Base-by-base conservation (phyloP, 2,329 filamentous ascomycete genomes). In the Davidsoniella australis region DNA sequence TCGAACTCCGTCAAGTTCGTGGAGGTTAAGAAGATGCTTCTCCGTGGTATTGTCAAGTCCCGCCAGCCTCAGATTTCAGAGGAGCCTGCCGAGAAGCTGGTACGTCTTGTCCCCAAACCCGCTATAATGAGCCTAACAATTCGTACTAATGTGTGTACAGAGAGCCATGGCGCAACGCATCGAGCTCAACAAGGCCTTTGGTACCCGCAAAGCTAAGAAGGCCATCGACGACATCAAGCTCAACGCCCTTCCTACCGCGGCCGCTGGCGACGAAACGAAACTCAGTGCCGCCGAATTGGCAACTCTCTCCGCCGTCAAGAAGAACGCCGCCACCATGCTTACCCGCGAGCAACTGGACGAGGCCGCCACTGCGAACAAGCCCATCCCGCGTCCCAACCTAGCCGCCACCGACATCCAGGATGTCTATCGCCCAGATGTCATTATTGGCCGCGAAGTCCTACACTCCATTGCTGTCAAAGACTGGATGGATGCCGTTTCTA, bases 121-220 rank as follows among this genome's bases (percentile, higher is more conserved):
- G 18, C 23, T 4, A 37, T 26, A 9, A 18, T 4, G 10, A 9
- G 6, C 9, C 9, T 9, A 38, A 5, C 6, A 24, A 20, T 18
- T 4, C 29, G 12, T 56, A 37, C 56, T 60, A 56, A 62, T 60
- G 38, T 18, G 9, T 29, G 10, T 37, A 52, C 56, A 80, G 76
- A 73, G 67, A 41, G 73, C 72, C 58, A 66, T 72, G 57, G 74
- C 80, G 24, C 73, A 75, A 59, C 76, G 75, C 56, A 80, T 78
- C 57, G 75, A 80, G 2, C 76, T 93, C 10, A 83, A 82, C 39
- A 73, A 83, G 57, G 78, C 81, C 29, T 93, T 93, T 58, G 85
- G 85, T 61, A 89, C 84, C 23, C 87, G 85, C 68, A 89, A 88
- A 65, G 82, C 85, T 18, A 82, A 80, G 69, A 89, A 88, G 66